Conservation (phyloP, 2,329 filamentous ascomycete species). For the Paramyrothecium roridum region DNA sequence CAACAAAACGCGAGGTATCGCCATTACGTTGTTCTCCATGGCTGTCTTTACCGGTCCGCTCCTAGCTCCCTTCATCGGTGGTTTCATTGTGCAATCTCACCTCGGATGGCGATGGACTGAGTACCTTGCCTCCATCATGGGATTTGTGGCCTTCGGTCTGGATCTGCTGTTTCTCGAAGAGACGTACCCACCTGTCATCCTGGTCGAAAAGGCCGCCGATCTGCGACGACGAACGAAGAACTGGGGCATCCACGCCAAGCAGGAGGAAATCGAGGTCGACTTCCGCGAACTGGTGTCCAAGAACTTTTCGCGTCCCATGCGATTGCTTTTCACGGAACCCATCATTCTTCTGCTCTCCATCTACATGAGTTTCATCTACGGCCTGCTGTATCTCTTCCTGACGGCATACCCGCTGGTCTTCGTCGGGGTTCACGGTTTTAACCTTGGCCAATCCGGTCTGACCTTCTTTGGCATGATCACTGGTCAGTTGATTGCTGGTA, state of each 20-base stretch:
- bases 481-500: slow-evolving; percentile 67
- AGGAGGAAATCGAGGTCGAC: slow-evolving; percentile 69
- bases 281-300: slow-evolving; percentile 60
- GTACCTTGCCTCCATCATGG: slow-evolving; percentile 62
- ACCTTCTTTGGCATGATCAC: slow-evolving; percentile 83
- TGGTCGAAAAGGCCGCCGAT: slow-evolving; percentile 58
- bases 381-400: slow-evolving; percentile 78
- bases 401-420: slow-evolving; percentile 85
- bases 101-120: slow-evolving; percentile 74
- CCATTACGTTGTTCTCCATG: slow-evolving; percentile 41
- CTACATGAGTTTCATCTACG: slow-evolving; percentile 76
- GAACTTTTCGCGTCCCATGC: slow-evolving; percentile 64
- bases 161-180: slow-evolving; percentile 64
- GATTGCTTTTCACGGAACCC: slow-evolving; percentile 65
- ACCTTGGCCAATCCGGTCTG: slow-evolving; percentile 66
- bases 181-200: slow-evolving; percentile 66
- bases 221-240: slow-evolving; percentile 62
- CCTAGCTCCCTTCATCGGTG: slow-evolving; percentile 66
- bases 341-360: slow-evolving; percentile 66
- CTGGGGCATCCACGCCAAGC: slow-evolving; percentile 70
- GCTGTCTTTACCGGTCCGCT: slow-evolving; percentile 63
- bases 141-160: slow-evolving; percentile 55
- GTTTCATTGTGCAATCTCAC: slow-evolving; percentile 60
- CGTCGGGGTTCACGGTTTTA: slow-evolving; percentile 67
- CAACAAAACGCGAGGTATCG: slow-evolving; percentile 55